Base-by-base conservation (phyloP, 2,329 filamentous ascomycete genomes). In the Canariomyces notabilis region DNA sequence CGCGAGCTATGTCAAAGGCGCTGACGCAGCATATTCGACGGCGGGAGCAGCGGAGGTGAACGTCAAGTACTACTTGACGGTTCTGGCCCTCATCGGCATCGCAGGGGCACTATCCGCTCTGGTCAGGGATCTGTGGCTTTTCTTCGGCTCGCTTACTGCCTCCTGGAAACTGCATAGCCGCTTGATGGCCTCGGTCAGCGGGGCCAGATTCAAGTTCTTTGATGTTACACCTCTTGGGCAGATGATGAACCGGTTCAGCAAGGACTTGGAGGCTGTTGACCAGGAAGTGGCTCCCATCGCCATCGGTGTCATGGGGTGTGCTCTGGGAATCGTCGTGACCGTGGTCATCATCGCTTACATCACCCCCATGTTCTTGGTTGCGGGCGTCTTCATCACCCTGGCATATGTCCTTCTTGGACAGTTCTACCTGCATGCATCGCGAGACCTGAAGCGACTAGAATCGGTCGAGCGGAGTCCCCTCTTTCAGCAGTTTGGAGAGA, bases 401-500 rank as follows among this genome's bases (percentile, higher is more conserved):
- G 70, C 95, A 1, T 98, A 96, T 66, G 82, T 87, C 60, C 70
- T 88, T 16, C 83, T 97, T 26, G 89, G 89, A 23, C 77, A 81
- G 34, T 89, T 97, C 62, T 98, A 98, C 66, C 79, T 98, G 37
- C 83, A 83, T 56, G 86, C 91, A 0, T 97, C 93, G n/a, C 82
- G 91, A 54, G 93, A 97, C 62, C 76, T 98, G 45, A 98, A 98
- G 73, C 83, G 93, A 39, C 73, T 98, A 6, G 94, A 98, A 65
- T 95, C 91, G 6, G 83, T 97, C 1, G 88, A 96, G 64, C 80
- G 91, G 61, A 97, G 90, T 64, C 93, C 93, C 1, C 73, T 98
- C 6, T 98, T 96, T 70, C 93, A 98, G 66, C 93, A 97, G 57
- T 98, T 98, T 57, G 91, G 93, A 53, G 93, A 98, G 70, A 97